These are phyloP conservation scores for Scleroderma citrinum DNA, from an alignment of 768 basidiomycete genomes.

Conservation along the genomic window DNA sequence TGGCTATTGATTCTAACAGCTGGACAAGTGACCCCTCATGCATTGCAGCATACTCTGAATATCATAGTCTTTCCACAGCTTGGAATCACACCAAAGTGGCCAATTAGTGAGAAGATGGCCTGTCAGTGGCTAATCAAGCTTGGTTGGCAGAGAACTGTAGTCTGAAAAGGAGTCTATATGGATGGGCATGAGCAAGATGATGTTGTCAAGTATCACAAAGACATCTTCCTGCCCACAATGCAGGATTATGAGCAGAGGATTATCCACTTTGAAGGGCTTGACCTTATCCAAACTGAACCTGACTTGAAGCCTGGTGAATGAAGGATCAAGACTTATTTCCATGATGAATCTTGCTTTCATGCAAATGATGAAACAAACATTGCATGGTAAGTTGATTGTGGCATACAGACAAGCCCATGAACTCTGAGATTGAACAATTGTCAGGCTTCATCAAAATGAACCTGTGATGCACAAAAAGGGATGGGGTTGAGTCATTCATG, in stretches of 20 bases:
- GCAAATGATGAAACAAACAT: conserved; percentile 29
- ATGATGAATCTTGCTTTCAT: conserved; percentile 5
- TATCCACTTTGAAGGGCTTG: not conserved
- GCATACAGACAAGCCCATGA: not conserved
- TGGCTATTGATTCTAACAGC: not conserved
- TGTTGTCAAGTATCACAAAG: not conserved
- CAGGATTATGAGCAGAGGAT: not conserved
- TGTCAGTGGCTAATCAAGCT: conserved; percentile 4
- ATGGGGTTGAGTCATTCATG: conserved; percentile 29
- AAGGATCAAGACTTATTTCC: not conserved
- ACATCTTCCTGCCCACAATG: not conserved
- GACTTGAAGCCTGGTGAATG: not conserved
- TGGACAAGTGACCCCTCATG: not conserved
- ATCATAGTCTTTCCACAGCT: not conserved
- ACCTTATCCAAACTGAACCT: not conserved
- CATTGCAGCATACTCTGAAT: not conserved
- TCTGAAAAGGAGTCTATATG: conserved; percentile 12
- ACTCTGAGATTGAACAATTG: not conserved
- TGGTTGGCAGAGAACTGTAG: conserved; percentile 2
- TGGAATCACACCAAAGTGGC: not conserved
- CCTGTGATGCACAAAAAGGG: conserved; percentile 5
- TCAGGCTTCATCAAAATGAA: not conserved
- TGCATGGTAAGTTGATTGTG: conserved; percentile 1
- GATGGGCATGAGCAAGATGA: conserved; percentile 12
- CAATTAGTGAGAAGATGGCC: not conserved